Evolutionary conservation across 371 early-diverging fungal species (phyloP), one percentile per base, ranked within the genome.

Genomic region (Lichtheimia ramosa): DNA sequence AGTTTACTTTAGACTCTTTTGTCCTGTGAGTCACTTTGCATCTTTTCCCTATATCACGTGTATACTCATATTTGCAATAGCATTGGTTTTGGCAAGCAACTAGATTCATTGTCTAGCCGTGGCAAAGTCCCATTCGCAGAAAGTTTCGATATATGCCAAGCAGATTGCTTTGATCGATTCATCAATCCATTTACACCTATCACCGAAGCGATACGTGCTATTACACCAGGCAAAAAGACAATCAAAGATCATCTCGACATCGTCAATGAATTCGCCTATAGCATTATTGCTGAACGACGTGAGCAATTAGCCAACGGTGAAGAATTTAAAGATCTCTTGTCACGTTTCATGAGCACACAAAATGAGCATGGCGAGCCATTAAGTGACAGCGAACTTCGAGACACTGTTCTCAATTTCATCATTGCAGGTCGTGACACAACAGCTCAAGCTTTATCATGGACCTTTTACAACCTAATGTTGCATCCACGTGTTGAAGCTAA

Each of bases 391-490:
- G 79, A 83, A 51, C 71, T 90, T 23, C 69, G 81, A 5, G 91
- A 92, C 64, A 76, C 85, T 51, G 75, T 90, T 5, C 54, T 90
- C 51, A 92, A 90, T 71, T 85, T 89, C 60, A 81, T 89, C 56
- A 82, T 89, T 63, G 88, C 80, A 16, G 80, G 74, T 1, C 71
- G 89, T 18, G 89, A 90, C 54, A 88, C 89, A 0, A 91, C 91
- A 0, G 88, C 89, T 0, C 89, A 89, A 63, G 83, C 88, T 1
- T 75, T 91, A 13, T 79, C 82, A 5, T 92, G 92, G 92, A 77
- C 83, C 21, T 81, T 88, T 58, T 87, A 79, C 51, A 69, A 70
- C 41, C 71, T 92, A 18, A 62, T 79, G 43, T 67, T 75, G 28
- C 73, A 85, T 51, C 82, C 86, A 0, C 61, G 68, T 1, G 80